These are phyloP conservation scores for Dactylis glomerata DNA, from an alignment of 176 grass and related monocot species.

Conservation along the genomic window DNA sequence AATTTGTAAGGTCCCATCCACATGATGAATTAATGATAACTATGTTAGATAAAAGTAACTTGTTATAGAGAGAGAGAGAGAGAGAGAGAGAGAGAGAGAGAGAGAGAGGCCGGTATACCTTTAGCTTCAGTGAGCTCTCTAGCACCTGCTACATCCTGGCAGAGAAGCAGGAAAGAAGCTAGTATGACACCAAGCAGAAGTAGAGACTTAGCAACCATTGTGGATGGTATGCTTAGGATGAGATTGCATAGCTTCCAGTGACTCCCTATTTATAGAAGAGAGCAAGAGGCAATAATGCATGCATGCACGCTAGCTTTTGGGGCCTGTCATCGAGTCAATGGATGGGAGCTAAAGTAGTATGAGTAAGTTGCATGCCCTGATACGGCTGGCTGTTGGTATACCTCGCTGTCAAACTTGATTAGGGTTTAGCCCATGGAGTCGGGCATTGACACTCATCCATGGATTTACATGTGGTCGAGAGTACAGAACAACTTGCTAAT, in stretches of 20 bases:
- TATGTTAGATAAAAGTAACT: not conserved
- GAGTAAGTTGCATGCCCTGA: not conserved
- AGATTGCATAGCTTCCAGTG: not conserved
- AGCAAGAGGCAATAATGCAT: no score
- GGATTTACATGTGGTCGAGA: not conserved
- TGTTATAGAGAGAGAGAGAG: not conserved
- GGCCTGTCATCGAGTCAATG: not conserved
- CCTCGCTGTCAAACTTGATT: conserved; percentile 28
- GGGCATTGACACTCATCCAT: conserved; percentile 23
- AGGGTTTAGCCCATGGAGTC: not conserved
- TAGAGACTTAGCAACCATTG: conserved; percentile 11
- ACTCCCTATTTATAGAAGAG: conserved; percentile 22
- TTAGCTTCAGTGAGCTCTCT: conserved; percentile 36
- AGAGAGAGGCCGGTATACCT: not conserved
- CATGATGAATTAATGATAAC: not conserved
- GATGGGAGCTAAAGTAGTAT: not conserved
- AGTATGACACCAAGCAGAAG: conserved; percentile 17
- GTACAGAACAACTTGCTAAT: not conserved
- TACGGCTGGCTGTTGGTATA: not conserved
- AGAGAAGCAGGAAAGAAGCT: conserved; percentile 19
- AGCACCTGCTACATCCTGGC: not conserved
- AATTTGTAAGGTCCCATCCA: not conserved
- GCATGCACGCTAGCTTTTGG: not conserved
- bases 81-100: not conserved
- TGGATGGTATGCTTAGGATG: not conserved